Evolutionary conservation across 192 early-diverging fungal genomes (phyloP), one percentile per base, ranked within the genome.

Genomic region (Coemansia sp.): DNA sequence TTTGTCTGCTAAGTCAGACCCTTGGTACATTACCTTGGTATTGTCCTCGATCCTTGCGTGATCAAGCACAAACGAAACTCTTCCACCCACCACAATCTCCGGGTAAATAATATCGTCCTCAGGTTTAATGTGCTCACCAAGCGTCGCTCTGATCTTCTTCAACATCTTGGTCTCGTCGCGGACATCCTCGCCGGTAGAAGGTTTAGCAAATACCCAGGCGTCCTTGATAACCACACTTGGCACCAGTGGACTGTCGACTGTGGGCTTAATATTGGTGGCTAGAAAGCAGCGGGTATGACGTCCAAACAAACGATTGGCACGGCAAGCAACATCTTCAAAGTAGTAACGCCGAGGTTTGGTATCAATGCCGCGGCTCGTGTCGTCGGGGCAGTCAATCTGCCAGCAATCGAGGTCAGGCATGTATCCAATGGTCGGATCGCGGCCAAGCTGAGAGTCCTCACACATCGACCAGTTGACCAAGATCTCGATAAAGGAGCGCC

Each of bases 391-490:
- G 3, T 15, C 31, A 13, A 51, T 36, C 15, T 63, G 31, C 44
- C 60, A 69, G 34, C 48, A 69, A 15, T 36, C 61, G 17, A 55
- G 6, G 9, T 38, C 48, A 8, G 6, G 39, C 17, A 12, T 12
- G 10, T 24, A 7, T 7, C 3, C 1, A 0, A 67, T 67, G 2
- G 60, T 67, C 48, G 39, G 17, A 36, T 73, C 60, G 40, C 41
- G 51, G 0, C 64, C 71, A 5, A 73, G 65, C 48, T 56, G 71
- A 3, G n/a, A 58, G 5, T 31, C 3, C 10, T 41, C 22, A 42
- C 71, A 73, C 27, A 56, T 24, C 22, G 61, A 73, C 71, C 65
- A 64, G 31, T 50, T n/a, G 0, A 73, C 65, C 0, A 73, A 31
- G 40, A 62, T 46, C 48, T 19, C n/a, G 1, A 73, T 50, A 6